A percentile compares a stretch with the other conserved stretches of the same genome.
phyloP scores from a whole-genome alignment of 108 stramenopile genomes.

The Cyclotella choctawhatcheeana region DNA sequence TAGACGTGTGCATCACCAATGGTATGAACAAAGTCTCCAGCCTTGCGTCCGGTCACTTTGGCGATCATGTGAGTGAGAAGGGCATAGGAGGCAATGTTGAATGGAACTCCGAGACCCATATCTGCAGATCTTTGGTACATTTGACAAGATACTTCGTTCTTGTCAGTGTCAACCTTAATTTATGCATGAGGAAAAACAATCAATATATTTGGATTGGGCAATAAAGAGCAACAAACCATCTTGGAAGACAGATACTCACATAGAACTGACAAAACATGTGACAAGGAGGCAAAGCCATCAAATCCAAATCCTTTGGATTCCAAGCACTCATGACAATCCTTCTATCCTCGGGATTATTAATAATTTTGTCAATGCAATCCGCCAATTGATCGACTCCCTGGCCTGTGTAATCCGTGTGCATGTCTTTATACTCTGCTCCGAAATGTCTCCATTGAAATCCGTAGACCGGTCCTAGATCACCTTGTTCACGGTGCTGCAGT shows the following conservation, averaged over 20 bases:
- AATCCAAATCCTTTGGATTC: slow-evolving; percentile 95
- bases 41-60: slow-evolving; percentile 90
- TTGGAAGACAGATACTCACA: slow-evolving; percentile 50
- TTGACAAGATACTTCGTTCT: slow-evolving; percentile 97
- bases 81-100: slow-evolving; percentile 99
- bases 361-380: slow-evolving; percentile 96
- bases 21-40: slow-evolving; percentile 98
- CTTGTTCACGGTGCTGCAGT: slow-evolving; percentile 94
- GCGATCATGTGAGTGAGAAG: slow-evolving; percentile 95
- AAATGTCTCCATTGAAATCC: slow-evolving; percentile 99
- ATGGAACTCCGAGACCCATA: slow-evolving; percentile 99
- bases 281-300: slow-evolving; percentile 99
- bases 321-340: slow-evolving; percentile 97
- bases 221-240: background rate
- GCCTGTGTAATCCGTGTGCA: slow-evolving; percentile 98
- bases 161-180: slow-evolving; percentile 70
- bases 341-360: slow-evolving; percentile 95
- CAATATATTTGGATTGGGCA: background rate
- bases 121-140: slow-evolving; percentile 99
- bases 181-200: background rate
- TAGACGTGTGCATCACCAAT: slow-evolving; percentile 99
- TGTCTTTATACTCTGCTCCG: slow-evolving; percentile 96
- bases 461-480: slow-evolving; percentile 99
- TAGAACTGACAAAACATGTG: slow-evolving; percentile 99
- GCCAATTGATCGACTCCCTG: slow-evolving; percentile 98